These are phyloP conservation scores for Pythium biforme DNA, from an alignment of 352 stramenopile species.

Conservation along the genomic window DNA sequence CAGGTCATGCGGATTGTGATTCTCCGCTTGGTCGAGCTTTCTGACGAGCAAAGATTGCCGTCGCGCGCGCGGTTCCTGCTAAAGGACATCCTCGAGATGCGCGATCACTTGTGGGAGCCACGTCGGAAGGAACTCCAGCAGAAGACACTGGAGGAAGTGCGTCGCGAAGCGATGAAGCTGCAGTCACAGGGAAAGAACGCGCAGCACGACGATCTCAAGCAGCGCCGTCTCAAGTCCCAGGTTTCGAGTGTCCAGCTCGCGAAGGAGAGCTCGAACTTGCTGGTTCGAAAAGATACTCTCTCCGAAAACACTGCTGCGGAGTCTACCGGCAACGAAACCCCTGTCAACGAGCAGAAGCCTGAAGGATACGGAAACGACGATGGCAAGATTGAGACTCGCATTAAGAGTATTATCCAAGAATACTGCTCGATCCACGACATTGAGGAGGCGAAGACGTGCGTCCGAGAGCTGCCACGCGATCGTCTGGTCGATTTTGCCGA, in stretches of 20 bases:
- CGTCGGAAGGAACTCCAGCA: slow-evolving; percentile 86
- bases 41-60: slow-evolving; percentile 61
- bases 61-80: slow-evolving; percentile 80
- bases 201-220: slow-evolving; percentile 76
- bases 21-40: slow-evolving; percentile 80
- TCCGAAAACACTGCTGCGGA: slow-evolving; percentile 2
- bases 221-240: slow-evolving; percentile 73
- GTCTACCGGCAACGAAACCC: not conserved
- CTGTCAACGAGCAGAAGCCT: not conserved
- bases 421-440: slow-evolving; percentile 79
- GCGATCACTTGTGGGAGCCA: slow-evolving; percentile 86
- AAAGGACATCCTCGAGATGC: slow-evolving; percentile 83
- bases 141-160: slow-evolving; percentile 84
- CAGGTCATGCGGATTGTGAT: slow-evolving; percentile 87
- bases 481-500: slow-evolving; percentile 69
- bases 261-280: slow-evolving; percentile 75
- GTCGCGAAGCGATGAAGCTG: slow-evolving; percentile 76
- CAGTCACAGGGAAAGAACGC: slow-evolving; percentile 86
- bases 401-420: slow-evolving; percentile 88
- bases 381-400: slow-evolving; percentile 58
- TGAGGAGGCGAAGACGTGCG: slow-evolving; percentile 68
- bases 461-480: slow-evolving; percentile 60
- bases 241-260: slow-evolving; percentile 78
- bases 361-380: slow-evolving; percentile 21
- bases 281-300: slow-evolving; percentile 49